Base-by-base conservation (phyloP, 2,329 filamentous ascomycete genomes). In the Ophiostoma sp. region DNA sequence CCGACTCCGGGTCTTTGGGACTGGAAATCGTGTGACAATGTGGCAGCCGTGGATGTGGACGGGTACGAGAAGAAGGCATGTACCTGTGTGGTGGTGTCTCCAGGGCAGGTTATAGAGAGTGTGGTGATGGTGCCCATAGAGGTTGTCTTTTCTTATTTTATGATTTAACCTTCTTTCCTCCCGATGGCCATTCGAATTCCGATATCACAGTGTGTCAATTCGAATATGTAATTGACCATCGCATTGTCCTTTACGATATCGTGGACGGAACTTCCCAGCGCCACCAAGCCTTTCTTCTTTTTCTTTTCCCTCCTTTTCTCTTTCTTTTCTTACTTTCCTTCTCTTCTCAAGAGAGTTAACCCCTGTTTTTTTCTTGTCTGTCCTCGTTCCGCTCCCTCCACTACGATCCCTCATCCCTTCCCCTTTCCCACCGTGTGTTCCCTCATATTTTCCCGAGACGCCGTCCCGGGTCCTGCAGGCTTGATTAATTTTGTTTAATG, bases 391-490 rank as follows among this genome's bases (percentile, higher is more conserved):
- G 52, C 59, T 25, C 69, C 39, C 36, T 22, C 22, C 36, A 28
- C 68, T 6, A 25, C 52, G 33, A 36, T 39, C 39, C 69, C 52
- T 36, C 52, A 68, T 48, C 42, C 28, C 45, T 50, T 28, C 64
- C 42, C 52, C n/a, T 42, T 22, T 55, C 28, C 66, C 68, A 39
- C 66, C 45, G 17, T 39, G 39, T 71, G 36, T 50, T n/a, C 55
- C 69, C 42, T 63, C 11, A 8, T 7, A 48, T n/a, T 36, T 50
- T 64, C 57, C 70, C 70, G 61, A 74, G 70, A 74, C 57, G 66
- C 59, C 71, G 68, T 71, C 73, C 70, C 66, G 70, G 70, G 59
- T 52, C 71, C 59, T 70, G 70, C 61, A 70, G 19, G 4, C 55
- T 66, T 50, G 17, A 63, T 64, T 70, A 48, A 42, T n/a, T 25